Base-by-base conservation (phyloP, 2,329 filamentous ascomycete species). In the Curvularia lunata region DNA sequence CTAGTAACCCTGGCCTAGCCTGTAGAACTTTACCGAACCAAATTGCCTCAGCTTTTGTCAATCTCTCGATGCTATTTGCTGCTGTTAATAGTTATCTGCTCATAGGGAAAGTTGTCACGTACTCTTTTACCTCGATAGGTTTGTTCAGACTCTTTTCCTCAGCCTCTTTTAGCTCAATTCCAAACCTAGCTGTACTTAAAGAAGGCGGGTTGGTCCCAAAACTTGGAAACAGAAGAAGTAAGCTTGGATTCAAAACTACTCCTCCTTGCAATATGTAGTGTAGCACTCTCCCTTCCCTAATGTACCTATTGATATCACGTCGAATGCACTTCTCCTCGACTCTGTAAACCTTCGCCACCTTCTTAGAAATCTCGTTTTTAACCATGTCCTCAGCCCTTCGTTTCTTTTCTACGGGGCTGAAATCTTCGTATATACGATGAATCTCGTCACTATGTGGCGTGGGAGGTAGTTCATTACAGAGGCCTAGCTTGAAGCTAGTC, bases 61-160 rank as follows among this genome's bases (percentile, higher is more conserved):
- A 25, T 40, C 16, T 6, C 30, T 62, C 59, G 49, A 62, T 54
- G 18, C 59, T 62, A n/a, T 54, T 51, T 8, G 27, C 25, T 47
- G 37, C 1, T 23, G 40, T 55, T 13, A 60, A 42, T 25, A 19
- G 19, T 23, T 40, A 0, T 47, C 16, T 2, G 12, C 30, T 32
- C 10, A 41, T 13, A 54, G 1, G 42, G n/a, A 23, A 28, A 48
- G 43, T 16, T 52, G 0, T 5, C 9, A 47, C 59, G 42, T 61
- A 61, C 59, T 61, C 55, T 61, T 53, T 61, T 1, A 56, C n/a
- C 21, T 53, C 0, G 30, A 61, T 58, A 2, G 59, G 48, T 18
- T 52, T 61, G 23, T 45, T 56, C 41, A 61, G 55, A 49, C 16
- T 10, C 25, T 53, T 59, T 25, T 50, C 27, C 46, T 59, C 16